A percentile compares a stretch with the other conserved stretches of the same genome.
Conservation (phyloP, 2,329 filamentous ascomycete genomes). For the Cladosporium cucumerinum region DNA sequence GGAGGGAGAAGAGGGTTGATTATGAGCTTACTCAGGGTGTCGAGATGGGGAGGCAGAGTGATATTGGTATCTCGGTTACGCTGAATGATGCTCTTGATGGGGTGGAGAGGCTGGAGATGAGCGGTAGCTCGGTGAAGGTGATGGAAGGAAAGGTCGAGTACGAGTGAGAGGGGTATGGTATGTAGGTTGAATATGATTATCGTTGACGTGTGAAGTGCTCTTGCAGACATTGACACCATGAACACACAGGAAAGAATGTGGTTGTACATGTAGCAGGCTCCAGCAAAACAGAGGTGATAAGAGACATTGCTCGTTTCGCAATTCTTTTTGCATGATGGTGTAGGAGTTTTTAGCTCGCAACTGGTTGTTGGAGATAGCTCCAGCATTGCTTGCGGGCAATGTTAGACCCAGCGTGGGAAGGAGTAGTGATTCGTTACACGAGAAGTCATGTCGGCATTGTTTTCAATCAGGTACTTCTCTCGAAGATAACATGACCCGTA, state of each 20-base stretch:
- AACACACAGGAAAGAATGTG: not conserved
- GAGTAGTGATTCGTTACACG: not conserved
- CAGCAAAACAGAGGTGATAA: not conserved
- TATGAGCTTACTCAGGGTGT: slow-evolving; percentile 49
- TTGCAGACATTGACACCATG: not conserved
- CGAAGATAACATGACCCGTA: not conserved
- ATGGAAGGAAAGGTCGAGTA: slow-evolving; percentile 36
- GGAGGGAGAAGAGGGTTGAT: slow-evolving; percentile 30
- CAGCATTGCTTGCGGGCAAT: not conserved
- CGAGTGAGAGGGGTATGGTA: not conserved
- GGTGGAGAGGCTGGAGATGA: slow-evolving; percentile 43
- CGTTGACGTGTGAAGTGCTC: not conserved
- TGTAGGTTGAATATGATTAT: not conserved
- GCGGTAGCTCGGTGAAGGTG: slow-evolving; percentile 43
- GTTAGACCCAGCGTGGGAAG: not conserved
- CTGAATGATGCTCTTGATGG: slow-evolving; percentile 36
- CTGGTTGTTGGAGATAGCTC: not conserved
- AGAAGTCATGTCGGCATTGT: not conserved
- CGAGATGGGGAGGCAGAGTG: slow-evolving; percentile 51
- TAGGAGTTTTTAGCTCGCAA: not conserved
- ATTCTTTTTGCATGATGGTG: not conserved
- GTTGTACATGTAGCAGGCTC: not conserved
- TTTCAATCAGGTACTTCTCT: not conserved
- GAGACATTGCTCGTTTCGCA: not conserved
- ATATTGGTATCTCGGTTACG: slow-evolving; percentile 47